phyloP scores from a whole-genome alignment of 495 filamentous ascomycete species.

The Neurospora tetrasperma region DNA sequence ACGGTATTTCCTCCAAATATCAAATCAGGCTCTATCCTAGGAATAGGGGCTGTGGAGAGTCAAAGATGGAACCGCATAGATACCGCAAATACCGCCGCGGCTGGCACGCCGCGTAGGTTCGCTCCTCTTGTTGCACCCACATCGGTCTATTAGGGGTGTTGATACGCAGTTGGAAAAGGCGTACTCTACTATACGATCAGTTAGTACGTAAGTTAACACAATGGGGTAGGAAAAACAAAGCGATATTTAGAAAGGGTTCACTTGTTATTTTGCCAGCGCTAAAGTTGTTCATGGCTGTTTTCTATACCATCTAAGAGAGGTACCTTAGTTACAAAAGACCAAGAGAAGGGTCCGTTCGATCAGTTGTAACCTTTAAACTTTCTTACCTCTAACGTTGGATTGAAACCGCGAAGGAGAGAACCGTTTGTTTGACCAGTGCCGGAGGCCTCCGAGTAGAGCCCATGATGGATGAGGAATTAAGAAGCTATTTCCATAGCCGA shows the following conservation, averaged over 20 bases:
- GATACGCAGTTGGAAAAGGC: background rate
- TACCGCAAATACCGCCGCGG: background rate
- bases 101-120: background rate
- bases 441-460: background rate
- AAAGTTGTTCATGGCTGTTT: background rate
- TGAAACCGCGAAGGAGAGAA: background rate
- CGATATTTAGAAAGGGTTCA: background rate
- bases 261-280: background rate
- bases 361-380: background rate
- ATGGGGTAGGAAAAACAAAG: conserved; percentile 1
- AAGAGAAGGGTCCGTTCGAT: background rate
- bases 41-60: background rate
- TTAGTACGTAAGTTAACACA: background rate
- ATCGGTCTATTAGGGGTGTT: background rate
- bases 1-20: background rate
- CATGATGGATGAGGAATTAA: background rate
- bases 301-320: background rate
- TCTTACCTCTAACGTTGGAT: background rate
- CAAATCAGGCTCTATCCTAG: background rate
- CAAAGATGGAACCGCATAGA: background rate
- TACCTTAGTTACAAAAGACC: background rate
- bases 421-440: background rate
- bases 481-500: background rate
- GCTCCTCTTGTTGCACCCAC: background rate
- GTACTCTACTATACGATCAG: background rate